These are phyloP conservation scores for Dothideomycetidae sp. DNA, from an alignment of 2,329 filamentous ascomycete genomes.

Conservation along the genomic window DNA sequence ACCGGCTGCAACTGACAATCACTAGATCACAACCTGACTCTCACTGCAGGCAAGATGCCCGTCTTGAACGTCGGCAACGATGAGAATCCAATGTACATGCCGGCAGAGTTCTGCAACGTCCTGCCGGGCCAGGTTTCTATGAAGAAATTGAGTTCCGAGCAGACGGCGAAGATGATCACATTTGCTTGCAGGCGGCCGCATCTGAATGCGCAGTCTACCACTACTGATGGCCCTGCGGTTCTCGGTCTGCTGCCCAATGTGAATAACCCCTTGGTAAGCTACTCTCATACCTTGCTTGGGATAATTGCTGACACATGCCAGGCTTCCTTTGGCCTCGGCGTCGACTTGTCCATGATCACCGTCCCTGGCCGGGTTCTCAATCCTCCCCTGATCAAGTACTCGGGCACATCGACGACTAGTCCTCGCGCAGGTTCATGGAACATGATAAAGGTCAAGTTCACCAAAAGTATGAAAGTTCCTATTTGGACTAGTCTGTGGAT, in stretches of 20 bases:
- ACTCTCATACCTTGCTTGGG: too few relatives aligned
- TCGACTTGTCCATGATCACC: background rate
- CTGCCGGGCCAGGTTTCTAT: slow-evolving; percentile 50
- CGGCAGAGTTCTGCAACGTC: slow-evolving; percentile 51
- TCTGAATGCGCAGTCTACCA: slow-evolving; percentile 53
- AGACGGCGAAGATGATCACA: slow-evolving; percentile 55
- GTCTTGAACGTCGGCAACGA: slow-evolving; percentile 48
- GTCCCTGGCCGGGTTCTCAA: background rate
- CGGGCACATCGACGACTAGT: background rate
- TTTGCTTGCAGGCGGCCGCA: slow-evolving; percentile 56
- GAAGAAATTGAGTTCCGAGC: slow-evolving; percentile 42
- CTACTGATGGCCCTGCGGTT: slow-evolving; percentile 1
- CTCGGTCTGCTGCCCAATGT: background rate
- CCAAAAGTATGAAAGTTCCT: background rate
- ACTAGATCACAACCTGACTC: too few relatives aligned
- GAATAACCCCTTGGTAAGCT: too few relatives aligned
- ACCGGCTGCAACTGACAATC: too few relatives aligned
- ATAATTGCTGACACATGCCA: too few relatives aligned
- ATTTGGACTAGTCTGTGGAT: background rate
- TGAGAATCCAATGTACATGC: slow-evolving; percentile 47
- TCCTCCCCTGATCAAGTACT: background rate
- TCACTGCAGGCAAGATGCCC: too few relatives aligned
- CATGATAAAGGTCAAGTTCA: background rate
- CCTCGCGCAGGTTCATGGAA: background rate
- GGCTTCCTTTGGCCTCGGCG: background rate